These are phyloP conservation scores for Penicillium crystallinum DNA, from an alignment of 495 filamentous ascomycete species.

Conservation along the genomic window DNA sequence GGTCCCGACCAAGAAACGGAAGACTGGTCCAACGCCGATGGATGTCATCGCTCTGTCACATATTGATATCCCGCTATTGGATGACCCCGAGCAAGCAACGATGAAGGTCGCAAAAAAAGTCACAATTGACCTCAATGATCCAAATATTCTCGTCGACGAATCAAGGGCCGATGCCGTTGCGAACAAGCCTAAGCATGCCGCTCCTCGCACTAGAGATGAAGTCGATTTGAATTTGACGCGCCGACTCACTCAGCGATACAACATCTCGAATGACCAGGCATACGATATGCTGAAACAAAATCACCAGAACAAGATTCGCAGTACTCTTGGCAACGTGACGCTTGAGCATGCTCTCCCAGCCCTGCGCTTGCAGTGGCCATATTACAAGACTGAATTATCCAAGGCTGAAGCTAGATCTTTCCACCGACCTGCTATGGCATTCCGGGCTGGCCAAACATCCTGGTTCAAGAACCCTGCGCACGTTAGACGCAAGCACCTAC, in stretches of 20 bases:
- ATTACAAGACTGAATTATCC: slow-evolving; percentile 78
- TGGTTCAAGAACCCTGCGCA: slow-evolving; percentile 42
- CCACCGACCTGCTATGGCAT: slow-evolving; percentile 70
- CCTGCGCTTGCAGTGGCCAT: slow-evolving; percentile 84
- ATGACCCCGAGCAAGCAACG: slow-evolving; percentile 58
- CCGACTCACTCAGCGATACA: slow-evolving; percentile 71
- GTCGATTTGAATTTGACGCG: slow-evolving; percentile 37
- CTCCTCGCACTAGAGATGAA: slow-evolving; percentile 31
- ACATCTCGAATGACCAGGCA: slow-evolving; percentile 91
- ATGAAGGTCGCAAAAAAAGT: slow-evolving; percentile 67
- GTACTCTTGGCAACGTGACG: slow-evolving; percentile 74
- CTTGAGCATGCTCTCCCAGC: slow-evolving; percentile 92
- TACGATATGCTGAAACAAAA: slow-evolving; percentile 97
- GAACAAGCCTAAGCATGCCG: slow-evolving; percentile 34
- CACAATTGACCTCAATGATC: slow-evolving; percentile 85
- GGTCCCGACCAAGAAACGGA: slow-evolving; percentile 47
- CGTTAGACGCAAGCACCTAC: slow-evolving; percentile 70
- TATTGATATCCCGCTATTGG: slow-evolving; percentile 48
- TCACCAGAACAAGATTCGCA: slow-evolving; percentile 89
- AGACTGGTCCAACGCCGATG: slow-evolving; percentile 33
- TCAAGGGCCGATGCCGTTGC: slow-evolving; percentile 45
- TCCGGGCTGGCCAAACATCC: slow-evolving; percentile 56
- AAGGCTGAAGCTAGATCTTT: slow-evolving; percentile 81
- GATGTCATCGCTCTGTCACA: slow-evolving; percentile 43
- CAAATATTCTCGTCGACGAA: slow-evolving; percentile 74